These are phyloP conservation scores for Penicillium palitans DNA, from an alignment of 2,329 filamentous ascomycete genomes.

Conservation along the genomic window DNA sequence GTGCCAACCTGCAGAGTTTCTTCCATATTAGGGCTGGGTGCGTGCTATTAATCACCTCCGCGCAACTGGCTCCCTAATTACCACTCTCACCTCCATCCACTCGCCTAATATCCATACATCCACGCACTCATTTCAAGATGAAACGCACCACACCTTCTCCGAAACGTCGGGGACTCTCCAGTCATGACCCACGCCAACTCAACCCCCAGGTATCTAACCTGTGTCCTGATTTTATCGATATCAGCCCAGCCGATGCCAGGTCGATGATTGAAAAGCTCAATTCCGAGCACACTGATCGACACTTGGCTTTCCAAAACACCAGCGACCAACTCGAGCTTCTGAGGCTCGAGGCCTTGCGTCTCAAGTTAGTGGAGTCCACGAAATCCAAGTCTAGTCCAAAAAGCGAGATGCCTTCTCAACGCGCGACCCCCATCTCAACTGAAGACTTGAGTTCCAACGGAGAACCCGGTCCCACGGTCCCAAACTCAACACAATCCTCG, in stretches of 20 bases:
- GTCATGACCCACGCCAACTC: background rate
- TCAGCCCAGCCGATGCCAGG: background rate
- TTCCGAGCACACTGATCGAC: background rate
- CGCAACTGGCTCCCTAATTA: background rate
- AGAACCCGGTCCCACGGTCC: background rate
- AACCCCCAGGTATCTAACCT: background rate
- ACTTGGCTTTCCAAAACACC: background rate
- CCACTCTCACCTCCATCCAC: background rate
- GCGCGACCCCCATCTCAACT: background rate
- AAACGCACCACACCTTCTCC: background rate
- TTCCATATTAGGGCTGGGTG: slow-evolving; percentile 2
- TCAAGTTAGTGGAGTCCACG: background rate
- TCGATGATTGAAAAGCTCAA: background rate
- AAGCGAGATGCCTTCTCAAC: too few relatives aligned
- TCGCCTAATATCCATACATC: rapidly evolving
- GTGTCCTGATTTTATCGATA: background rate
- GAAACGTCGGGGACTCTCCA: background rate
- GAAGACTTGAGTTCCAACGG: background rate
- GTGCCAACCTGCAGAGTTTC: background rate
- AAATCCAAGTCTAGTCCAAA: background rate
- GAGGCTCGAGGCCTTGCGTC: background rate
- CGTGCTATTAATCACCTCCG: background rate
- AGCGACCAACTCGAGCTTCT: background rate
- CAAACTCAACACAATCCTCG: background rate
- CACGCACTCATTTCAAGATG: background rate